Percentiles rank a stretch among this genome's conserved stretches.
Evolutionary conservation across 163 green algal species (phyloP).

Genomic region (Scenedesmus sp.): DNA sequence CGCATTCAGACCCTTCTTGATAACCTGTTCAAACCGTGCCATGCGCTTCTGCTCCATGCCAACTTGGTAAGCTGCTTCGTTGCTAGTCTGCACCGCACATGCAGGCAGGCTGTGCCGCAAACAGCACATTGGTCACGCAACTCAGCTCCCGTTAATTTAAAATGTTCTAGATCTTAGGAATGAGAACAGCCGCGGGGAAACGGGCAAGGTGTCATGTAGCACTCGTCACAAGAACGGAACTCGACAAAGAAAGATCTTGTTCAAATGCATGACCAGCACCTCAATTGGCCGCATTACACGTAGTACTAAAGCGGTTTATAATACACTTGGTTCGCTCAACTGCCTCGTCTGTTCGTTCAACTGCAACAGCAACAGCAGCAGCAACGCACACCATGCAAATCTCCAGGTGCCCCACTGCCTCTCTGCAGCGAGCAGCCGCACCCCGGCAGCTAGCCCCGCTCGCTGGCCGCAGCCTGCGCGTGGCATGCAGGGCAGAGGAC

Average conservation of each 20-base stretch:
- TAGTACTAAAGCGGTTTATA: background rate
- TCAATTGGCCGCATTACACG: background rate
- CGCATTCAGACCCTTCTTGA: background rate
- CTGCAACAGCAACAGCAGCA: background rate
- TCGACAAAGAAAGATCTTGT: background rate
- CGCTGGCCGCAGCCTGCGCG: background rate
- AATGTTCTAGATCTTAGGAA: background rate
- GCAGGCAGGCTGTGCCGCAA: background rate
- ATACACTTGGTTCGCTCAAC: background rate
- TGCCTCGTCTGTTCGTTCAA: background rate
- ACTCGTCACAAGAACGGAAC: background rate
- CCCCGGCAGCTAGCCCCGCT: background rate
- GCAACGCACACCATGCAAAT: constrained; percentile 26
- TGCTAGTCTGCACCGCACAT: background rate
- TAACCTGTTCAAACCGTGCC: background rate
- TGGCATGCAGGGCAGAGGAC: constrained; percentile 24
- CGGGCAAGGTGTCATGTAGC: background rate
- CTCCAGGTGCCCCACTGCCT: background rate
- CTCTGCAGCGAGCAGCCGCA: background rate
- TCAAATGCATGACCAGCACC: background rate
- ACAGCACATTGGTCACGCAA: background rate
- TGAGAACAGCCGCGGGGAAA: background rate
- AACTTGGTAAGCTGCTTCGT: background rate
- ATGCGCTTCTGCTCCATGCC: background rate
- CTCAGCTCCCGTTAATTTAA: background rate